Conservation (phyloP, 148 eudicot genomes). For the Polygonum aviculare region DNA sequence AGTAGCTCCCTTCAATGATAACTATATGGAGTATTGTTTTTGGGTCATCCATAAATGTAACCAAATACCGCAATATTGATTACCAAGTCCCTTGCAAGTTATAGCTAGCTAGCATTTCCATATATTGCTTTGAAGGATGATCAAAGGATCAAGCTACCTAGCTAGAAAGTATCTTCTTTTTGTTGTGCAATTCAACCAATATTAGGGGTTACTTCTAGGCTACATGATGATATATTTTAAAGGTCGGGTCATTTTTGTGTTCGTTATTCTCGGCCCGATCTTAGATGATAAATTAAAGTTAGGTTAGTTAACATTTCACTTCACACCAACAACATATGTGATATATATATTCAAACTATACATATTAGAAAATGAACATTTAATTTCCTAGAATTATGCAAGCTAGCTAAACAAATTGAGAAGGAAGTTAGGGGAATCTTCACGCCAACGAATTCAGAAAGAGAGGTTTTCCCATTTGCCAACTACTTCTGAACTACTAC, state of each 20-base stretch:
- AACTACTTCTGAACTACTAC: constrained; percentile 1
- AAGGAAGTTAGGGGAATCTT: not conserved
- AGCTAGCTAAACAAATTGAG: not conserved
- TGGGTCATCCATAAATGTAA: too few relatives aligned
- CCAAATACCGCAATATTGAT: too few relatives aligned
- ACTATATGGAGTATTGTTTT: too few relatives aligned
- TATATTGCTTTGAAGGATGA: not conserved
- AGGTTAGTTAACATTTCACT: not conserved
- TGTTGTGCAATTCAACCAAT: not conserved
- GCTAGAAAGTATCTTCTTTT: not conserved
- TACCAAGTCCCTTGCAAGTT: too few relatives aligned
- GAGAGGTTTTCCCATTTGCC: not conserved
- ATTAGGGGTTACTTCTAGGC: too few relatives aligned
- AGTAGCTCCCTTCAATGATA: too few relatives aligned
- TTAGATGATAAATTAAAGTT: not conserved
- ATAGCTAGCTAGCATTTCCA: too few relatives aligned
- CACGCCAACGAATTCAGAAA: constrained; percentile 9
- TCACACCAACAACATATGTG: not conserved
- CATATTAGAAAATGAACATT: not conserved
- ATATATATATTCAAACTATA: not conserved
- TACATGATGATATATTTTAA: not conserved
- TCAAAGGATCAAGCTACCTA: not conserved
- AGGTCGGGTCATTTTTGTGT: not conserved
- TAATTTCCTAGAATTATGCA: not conserved
- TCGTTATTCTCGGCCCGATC: too few relatives aligned